These are phyloP conservation scores for Gremmenia infestans DNA, from an alignment of 2,329 filamentous ascomycete species.

Conservation along the genomic window DNA sequence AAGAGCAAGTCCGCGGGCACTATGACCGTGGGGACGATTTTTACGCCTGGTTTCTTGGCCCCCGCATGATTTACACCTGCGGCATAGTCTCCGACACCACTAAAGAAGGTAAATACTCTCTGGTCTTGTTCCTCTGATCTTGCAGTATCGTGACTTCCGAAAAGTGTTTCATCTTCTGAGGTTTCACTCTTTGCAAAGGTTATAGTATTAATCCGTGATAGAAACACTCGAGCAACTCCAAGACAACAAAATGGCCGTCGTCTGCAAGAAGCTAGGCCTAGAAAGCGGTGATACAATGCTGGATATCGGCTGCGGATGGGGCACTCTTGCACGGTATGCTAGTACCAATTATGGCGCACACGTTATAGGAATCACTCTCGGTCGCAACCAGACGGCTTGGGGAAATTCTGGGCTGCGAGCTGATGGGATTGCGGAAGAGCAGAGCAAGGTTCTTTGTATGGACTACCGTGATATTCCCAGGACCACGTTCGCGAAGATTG, in stretches of 20 bases:
- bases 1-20: conserved; percentile 95
- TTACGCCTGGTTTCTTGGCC: conserved; percentile 97
- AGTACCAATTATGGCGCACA: conserved; percentile 84
- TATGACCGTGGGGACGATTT: conserved; percentile 98
- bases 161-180: too few species aligned
- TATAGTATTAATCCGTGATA: conserved; percentile 9
- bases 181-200: too few species aligned
- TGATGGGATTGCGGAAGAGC: conserved; percentile 75
- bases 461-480: conserved; percentile 93
- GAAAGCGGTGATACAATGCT: conserved; percentile 77
- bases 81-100: conserved; percentile 86
- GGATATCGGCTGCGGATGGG: conserved; percentile 97
- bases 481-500: conserved; percentile 87
- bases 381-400: conserved; percentile 94
- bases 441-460: conserved; percentile 90
- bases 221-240: conserved; percentile 92
- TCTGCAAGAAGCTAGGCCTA: conserved; percentile 92
- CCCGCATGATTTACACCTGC: conserved; percentile 98
- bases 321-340: conserved; percentile 89
- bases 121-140: too few species aligned
- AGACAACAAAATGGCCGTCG: conserved; percentile 93
- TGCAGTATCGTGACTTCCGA: too few species aligned
- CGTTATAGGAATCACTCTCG: conserved; percentile 84
- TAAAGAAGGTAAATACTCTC: conserved; percentile 45
- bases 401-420: conserved; percentile 85